Conservation (phyloP, 192 early-diverging fungal genomes). For the Coemansia sp. region DNA sequence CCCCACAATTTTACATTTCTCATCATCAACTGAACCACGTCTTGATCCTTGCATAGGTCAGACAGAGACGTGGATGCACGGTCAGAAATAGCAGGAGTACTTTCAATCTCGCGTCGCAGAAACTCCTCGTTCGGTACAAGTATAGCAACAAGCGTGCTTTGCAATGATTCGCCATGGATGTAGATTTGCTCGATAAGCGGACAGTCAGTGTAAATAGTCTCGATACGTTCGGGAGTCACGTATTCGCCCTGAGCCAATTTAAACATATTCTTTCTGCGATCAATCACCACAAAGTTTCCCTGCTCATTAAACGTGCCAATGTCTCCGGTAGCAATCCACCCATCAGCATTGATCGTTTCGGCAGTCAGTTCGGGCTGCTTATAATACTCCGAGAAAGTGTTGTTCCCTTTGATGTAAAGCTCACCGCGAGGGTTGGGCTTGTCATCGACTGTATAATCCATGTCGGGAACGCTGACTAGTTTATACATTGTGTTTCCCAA, state of each 20-base stretch:
- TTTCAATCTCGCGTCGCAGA: conserved; percentile 47
- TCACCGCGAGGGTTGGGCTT: conserved; percentile 69
- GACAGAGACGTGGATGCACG: conserved; percentile 7
- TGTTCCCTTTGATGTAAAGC: conserved; percentile 75
- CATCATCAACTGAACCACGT: conserved; percentile 55
- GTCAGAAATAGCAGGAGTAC: conserved; percentile 24
- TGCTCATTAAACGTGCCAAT: conserved; percentile 69
- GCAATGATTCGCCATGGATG: conserved; percentile 79
- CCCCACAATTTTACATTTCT: conserved; percentile 55
- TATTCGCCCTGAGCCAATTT: conserved; percentile 78
- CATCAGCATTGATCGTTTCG: conserved; percentile 72
- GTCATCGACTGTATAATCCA: conserved; percentile 63
- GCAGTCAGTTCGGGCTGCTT: conserved; percentile 75
- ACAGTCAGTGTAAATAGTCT: conserved; percentile 60
- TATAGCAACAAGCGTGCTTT: conserved; percentile 73
- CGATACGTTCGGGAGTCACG: conserved; percentile 83
- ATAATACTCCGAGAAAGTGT: conserved; percentile 74
- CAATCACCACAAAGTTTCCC: conserved; percentile 73
- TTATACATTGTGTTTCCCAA: conserved; percentile 72
- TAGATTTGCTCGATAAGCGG: conserved; percentile 67
- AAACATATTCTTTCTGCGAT: conserved; percentile 84
- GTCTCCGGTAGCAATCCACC: conserved; percentile 84
- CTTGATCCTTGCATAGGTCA: conserved; percentile 59
- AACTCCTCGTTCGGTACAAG: conserved; percentile 70
- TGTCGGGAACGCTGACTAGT: conserved; percentile 76